These are phyloP conservation scores for Phyllachora maydis DNA, from an alignment of 2,329 filamentous ascomycete species.

Conservation along the genomic window DNA sequence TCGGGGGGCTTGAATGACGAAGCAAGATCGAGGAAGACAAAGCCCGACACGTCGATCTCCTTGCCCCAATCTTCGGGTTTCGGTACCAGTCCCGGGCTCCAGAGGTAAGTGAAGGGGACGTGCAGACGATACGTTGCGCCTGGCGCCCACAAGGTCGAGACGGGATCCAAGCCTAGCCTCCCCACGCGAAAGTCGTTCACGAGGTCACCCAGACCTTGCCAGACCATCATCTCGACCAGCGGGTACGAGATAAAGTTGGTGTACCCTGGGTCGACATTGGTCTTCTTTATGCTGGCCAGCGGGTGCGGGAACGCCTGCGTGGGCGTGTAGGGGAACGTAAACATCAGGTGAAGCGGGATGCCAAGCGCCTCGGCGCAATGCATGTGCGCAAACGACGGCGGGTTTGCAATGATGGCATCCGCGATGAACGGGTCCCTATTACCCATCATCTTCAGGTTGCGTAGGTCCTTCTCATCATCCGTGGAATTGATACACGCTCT, in stretches of 20 bases:
- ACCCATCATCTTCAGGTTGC: slow-evolving; percentile 45
- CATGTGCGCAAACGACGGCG: slow-evolving; percentile 57
- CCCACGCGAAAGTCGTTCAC: slow-evolving; percentile 55
- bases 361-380: slow-evolving; percentile 65
- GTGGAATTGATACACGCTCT: slow-evolving; percentile 54
- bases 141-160: slow-evolving; percentile 60
- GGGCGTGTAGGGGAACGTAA: slow-evolving; percentile 67
- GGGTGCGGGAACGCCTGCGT: slow-evolving; percentile 61
- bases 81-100: slow-evolving; percentile 43
- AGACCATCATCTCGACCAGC: slow-evolving; percentile 70
- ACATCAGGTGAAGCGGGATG: slow-evolving; percentile 68
- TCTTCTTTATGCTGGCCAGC: slow-evolving; percentile 52
- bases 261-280: slow-evolving; percentile 50
- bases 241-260: slow-evolving; percentile 69
- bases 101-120: slow-evolving; percentile 57
- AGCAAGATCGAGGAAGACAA: slow-evolving; percentile 55
- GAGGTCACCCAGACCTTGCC: slow-evolving; percentile 70
- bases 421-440: slow-evolving; percentile 40
- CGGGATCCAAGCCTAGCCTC: slow-evolving; percentile 49
- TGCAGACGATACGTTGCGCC: slow-evolving; percentile 52
- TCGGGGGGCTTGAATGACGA: slow-evolving; percentile 36
- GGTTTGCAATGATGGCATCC: slow-evolving; percentile 73
- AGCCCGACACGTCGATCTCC: slow-evolving; percentile 56
- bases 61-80: slow-evolving; percentile 49
- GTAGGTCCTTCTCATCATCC: slow-evolving; percentile 41